Conservation (phyloP, 2,329 filamentous ascomycete genomes). For the Gnomoniopsis smithogilvyi region DNA sequence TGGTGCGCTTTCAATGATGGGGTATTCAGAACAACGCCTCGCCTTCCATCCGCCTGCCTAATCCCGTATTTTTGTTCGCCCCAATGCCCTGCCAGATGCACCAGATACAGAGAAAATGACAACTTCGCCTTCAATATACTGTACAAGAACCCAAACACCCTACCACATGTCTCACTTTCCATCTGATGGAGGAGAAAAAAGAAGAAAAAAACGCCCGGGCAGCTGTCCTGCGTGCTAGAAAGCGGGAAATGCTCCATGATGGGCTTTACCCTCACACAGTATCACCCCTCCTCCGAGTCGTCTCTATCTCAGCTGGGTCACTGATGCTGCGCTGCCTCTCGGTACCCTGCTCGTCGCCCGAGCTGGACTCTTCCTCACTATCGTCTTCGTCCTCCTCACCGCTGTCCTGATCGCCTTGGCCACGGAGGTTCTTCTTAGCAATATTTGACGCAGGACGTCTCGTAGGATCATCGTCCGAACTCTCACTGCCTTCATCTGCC, state of each 20-base stretch:
- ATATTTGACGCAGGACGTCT: neutral
- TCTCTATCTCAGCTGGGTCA: constrained; percentile 33
- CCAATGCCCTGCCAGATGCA: constrained; percentile 13
- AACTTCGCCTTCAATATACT: constrained; percentile 8
- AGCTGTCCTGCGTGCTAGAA: neutral
- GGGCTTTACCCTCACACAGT: neutral
- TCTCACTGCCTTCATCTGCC: constrained; percentile 50
- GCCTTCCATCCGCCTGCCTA: neutral
- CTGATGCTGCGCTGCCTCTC: constrained; percentile 54
- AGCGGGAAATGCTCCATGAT: neutral
- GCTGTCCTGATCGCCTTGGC: constrained; percentile 3
- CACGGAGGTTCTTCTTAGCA: constrained; percentile 11
- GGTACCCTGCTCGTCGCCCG: constrained; percentile 50
- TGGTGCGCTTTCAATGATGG: constrained; percentile 10
- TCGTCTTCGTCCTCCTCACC: constrained; percentile 14
- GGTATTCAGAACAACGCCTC: constrained; percentile 19
- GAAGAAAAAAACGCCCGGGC: neutral
- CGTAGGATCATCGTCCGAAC: constrained; percentile 24
- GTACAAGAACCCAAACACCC: constrained; percentile 7
- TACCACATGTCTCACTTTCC: no score
- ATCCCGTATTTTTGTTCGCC: constrained; percentile 5
- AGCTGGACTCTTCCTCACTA: constrained; percentile 54
- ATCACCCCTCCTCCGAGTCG: constrained; percentile 8
- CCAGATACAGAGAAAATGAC: constrained; percentile 17
- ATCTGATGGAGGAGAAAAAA: no score